Evolutionary conservation across 2,329 filamentous ascomycete species (phyloP), one percentile per base, ranked within the genome.

Genomic region (Davidsoniella virescens): DNA sequence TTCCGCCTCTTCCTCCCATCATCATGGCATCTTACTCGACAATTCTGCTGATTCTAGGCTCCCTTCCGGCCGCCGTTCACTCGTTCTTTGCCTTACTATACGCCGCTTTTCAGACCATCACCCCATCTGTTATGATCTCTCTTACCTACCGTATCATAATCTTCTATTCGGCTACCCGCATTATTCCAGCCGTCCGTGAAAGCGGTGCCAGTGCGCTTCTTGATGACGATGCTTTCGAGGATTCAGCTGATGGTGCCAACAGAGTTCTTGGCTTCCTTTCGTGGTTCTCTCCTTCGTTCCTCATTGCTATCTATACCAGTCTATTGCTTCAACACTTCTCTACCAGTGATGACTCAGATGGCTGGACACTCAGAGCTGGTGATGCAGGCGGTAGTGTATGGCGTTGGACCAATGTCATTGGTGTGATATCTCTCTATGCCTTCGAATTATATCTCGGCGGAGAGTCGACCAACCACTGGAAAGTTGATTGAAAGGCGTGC

Each of bases 1-100:
- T 96, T 54, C 92, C 92, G 38, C 92, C 92, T n/a, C 72, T 98
- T 41, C 92, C 92, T 12, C 92, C 92, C 1, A 87, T 96, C 56
- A 90, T 98, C 64, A 96, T 96, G 90, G 92, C 90, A 4, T 95
- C 88, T 5, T 96, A 95, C 65, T 90, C 87, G 23, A 95, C 90
- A 0, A 70, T 96, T 41, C 71, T 95, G 44, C 85, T 93, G 58
- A 76, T 88, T 44, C 70, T 96, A 37, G 84, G 85, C 51, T 82
- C 81, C 3, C 71, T 94, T n/a, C 90, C 87, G 2, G 82, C 76
- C 2, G 87, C 84, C 25, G 79, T 93, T 3, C 84, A 85, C 63
- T 88, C 86, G 0, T 83, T 81, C 0, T 82, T 94, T 59, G 85
- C 81, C 55, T 86, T 96, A 59, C 77, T 95, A 57, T 80, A 88